Conservation (phyloP, 2,329 filamentous ascomycete genomes). For the Trichoderma cornu-damae region DNA sequence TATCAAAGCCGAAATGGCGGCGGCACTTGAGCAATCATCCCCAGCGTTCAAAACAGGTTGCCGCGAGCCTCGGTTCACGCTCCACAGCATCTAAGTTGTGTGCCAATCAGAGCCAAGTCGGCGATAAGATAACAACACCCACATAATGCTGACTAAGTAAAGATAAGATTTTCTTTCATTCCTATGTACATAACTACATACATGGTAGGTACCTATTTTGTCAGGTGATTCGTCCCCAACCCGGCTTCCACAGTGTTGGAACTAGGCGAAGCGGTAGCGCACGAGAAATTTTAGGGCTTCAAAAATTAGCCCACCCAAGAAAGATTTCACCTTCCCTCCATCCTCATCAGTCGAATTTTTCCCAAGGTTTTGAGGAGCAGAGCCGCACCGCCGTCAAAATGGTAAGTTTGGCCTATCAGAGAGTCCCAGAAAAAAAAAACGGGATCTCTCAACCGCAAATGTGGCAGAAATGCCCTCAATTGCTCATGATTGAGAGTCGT, state of each 20-base stretch:
- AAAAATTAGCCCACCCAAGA: constrained; percentile 40
- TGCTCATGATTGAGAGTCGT: constrained; percentile 59
- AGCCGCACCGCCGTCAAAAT: constrained; percentile 56
- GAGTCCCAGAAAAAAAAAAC: constrained; percentile 10
- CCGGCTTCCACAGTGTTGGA: constrained; percentile 25
- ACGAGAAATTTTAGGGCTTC: constrained; percentile 36
- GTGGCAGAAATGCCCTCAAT: constrained; percentile 42
- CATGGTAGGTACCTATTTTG: not conserved
- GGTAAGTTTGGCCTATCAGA: constrained; percentile 55
- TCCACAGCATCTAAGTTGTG: too few species aligned
- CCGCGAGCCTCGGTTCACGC: constrained; percentile 20
- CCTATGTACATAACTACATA: not conserved
- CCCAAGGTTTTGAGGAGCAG: constrained; percentile 35
- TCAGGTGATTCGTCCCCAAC: constrained; percentile 41
- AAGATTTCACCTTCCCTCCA: constrained; percentile 35
- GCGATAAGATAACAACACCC: constrained; percentile 15
- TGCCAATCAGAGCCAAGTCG: not conserved
- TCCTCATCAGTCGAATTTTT: constrained; percentile 23
- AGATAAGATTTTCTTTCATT: not conserved
- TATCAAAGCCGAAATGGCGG: not conserved
- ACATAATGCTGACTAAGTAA: not conserved
- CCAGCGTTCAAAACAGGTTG: constrained; percentile 1
- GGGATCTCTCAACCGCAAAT: constrained; percentile 26
- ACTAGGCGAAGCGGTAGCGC: constrained; percentile 24
- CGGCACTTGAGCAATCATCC: not conserved